Evolutionary conservation across 306 rosid species (phyloP), one percentile per base, ranked within the genome.

Genomic region (Dalbergia oliveri): DNA sequence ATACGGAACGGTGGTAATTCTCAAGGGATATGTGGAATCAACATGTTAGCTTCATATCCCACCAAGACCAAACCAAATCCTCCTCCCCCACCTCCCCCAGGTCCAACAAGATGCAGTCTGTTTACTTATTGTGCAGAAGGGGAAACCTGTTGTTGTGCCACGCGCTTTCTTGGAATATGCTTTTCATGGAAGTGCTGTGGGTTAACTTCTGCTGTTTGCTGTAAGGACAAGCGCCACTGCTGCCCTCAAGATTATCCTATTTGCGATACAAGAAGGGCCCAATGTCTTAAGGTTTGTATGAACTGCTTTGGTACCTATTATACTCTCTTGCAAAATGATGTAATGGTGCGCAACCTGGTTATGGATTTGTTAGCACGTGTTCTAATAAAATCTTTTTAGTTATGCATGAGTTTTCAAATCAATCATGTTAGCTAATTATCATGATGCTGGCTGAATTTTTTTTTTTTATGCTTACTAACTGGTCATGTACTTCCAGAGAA

Each of bases 11-110:
- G 64, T 3, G 88, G 87, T 61, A 76, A 79, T 79, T 69, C 91
- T 9, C 59, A 83, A 64, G 99, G 99, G 71, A 4, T 93, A 6
- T 94, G 99, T 61, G 99, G 99, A 54, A 93, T 94, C 87, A 93
- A 94, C 88, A 84, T 73, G 86, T 82, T 91, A 72, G 94, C 99
- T 67, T 93, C 96, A 5, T 95, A 91, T 88, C 98, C 98, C 9
- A 82, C 85, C 45, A 93, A 93, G 91, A 88, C 90, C 1, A 80
- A 83, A 18, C 94, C 85, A 6, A 94, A 94, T 71, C 99, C 99
- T 43, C 97, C 98, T 67, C 47, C 86, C n/a, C 82, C 97, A 34
- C 89, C 94, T 14, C 79, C 94, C 4, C 97, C 99, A 44, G 84
- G 87, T 80, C 99, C 99, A 43, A 60, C 78, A 79, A 87, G 14